These are phyloP conservation scores for Leccinum aurantiacum DNA, from an alignment of 768 basidiomycete genomes.

Conservation along the genomic window DNA sequence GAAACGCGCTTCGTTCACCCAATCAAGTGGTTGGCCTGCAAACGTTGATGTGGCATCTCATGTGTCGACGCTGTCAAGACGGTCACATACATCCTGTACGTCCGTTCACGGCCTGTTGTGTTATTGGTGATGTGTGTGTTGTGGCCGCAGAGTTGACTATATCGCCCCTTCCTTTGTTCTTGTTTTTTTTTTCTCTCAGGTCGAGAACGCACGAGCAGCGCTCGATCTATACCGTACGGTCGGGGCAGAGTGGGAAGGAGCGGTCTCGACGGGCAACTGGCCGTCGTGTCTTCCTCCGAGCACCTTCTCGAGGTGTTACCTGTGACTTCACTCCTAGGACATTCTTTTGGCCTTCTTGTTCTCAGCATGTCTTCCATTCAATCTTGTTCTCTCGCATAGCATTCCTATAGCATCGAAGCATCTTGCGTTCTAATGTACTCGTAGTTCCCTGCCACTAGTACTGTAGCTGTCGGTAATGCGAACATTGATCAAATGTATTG, in stretches of 20 bases:
- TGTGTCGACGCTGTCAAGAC: constrained; percentile 76
- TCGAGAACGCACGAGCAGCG: constrained; percentile 72
- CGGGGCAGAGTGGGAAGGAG: constrained; percentile 63
- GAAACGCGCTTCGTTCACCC: constrained; percentile 63
- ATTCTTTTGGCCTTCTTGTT: constrained; percentile 18
- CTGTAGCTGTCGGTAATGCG: constrained; percentile 17
- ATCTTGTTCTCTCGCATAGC: constrained; percentile 7
- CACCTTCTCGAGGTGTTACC: constrained; percentile 78
- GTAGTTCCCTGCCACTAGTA: constrained; percentile 13
- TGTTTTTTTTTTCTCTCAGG: constrained; percentile 37
- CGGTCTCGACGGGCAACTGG: constrained; percentile 64
- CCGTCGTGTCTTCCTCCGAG: constrained; percentile 74
- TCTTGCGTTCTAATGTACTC: constrained; percentile 25
- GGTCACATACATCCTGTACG: constrained; percentile 70
- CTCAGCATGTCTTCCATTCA: background rate
- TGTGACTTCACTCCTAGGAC: constrained; percentile 34
- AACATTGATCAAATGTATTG: constrained; percentile 14
- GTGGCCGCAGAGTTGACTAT: constrained; percentile 8
- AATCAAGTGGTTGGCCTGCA: constrained; percentile 72
- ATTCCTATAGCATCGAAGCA: constrained; percentile 10
- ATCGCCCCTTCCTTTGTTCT: background rate
- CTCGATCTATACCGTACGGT: constrained; percentile 56
- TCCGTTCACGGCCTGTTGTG: constrained; percentile 15
- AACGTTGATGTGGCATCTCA: constrained; percentile 80
- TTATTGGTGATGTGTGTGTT: background rate